Percentiles rank a stretch among this genome's conserved stretches.
These are phyloP conservation scores for Venturia nashicola DNA, from an alignment of 2,329 filamentous ascomycete species.

Conservation along the genomic window DNA sequence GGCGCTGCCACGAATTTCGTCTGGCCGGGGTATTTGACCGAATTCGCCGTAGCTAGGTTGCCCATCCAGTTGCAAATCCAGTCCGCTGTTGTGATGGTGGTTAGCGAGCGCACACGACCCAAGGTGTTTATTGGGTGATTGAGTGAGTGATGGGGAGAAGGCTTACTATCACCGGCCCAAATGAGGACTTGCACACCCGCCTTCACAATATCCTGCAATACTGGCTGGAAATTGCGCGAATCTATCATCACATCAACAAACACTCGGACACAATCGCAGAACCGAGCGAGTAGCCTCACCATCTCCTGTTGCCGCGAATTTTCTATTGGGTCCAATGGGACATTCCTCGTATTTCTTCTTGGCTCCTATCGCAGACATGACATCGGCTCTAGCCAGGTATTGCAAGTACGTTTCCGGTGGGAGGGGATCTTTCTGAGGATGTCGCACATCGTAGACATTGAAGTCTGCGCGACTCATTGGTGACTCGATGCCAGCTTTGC, in stretches of 20 bases:
- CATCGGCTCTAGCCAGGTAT: constrained; percentile 27
- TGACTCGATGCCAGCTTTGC: constrained; percentile 26
- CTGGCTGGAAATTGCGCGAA: constrained; percentile 32
- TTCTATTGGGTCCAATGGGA: constrained; percentile 14
- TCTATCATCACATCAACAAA: constrained; percentile 31
- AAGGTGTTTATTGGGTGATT: neutral
- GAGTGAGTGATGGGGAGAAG: neutral
- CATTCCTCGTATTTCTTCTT: constrained; percentile 31
- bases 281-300: neutral
- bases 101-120: neutral
- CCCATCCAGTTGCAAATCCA: constrained; percentile 49
- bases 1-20: constrained; percentile 27
- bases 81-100: constrained; percentile 28
- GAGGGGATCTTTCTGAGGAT: constrained; percentile 24
- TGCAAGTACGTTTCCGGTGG: constrained; percentile 29
- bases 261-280: constrained; percentile 20
- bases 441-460: constrained; percentile 37
- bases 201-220: constrained; percentile 33
- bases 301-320: constrained; percentile 5
- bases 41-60: constrained; percentile 24
- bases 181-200: constrained; percentile 37
- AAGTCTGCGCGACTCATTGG: constrained; percentile 23
- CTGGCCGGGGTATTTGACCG: constrained; percentile 30
- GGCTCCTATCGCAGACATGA: constrained; percentile 35
- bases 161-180: constrained; percentile 38